Evolutionary conservation across 306 rosid species (phyloP).

Genomic region (Dryas octopetala): DNA sequence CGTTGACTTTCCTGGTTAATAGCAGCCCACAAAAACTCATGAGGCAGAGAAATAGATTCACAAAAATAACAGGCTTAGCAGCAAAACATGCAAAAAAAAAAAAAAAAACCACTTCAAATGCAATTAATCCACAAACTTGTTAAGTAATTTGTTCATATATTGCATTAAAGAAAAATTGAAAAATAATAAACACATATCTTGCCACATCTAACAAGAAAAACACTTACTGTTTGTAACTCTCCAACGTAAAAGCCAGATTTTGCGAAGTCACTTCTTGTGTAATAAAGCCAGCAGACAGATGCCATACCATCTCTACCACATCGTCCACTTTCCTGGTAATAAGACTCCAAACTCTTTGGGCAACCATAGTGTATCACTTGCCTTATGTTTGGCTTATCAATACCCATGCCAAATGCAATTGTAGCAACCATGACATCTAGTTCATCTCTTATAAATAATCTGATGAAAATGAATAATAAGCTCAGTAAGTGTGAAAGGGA

Average conservation of each 20-base stretch:
- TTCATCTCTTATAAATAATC: slow-evolving; percentile 83
- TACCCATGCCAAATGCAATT: slow-evolving; percentile 95
- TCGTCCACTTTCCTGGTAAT: slow-evolving; percentile 94
- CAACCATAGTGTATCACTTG: slow-evolving; percentile 93
- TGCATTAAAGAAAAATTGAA: neutral
- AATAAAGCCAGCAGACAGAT: slow-evolving; percentile 91
- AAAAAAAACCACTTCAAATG: slow-evolving; percentile 21
- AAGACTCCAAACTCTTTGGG: slow-evolving; percentile 84
- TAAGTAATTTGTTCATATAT: neutral
- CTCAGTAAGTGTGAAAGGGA: slow-evolving; percentile 7
- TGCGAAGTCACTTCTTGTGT: slow-evolving; percentile 76
- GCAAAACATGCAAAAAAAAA: slow-evolving; percentile 19
- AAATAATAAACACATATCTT: neutral
- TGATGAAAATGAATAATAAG: slow-evolving; percentile 34
- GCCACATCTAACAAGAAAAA: neutral
- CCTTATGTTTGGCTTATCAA: slow-evolving; percentile 90
- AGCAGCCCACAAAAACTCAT: slow-evolving; percentile 22
- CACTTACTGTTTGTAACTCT: slow-evolving; percentile 60
- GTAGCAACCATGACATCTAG: slow-evolving; percentile 88
- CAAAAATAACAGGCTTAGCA: neutral
- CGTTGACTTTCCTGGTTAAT: slow-evolving; percentile 64
- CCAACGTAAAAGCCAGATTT: slow-evolving; percentile 64
- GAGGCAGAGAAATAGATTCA: slow-evolving; percentile 16
- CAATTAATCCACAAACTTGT: slow-evolving; percentile 19
- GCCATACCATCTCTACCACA: slow-evolving; percentile 95